Evolutionary conservation across 2,329 filamentous ascomycete species (phyloP), one percentile per base, ranked within the genome.

Genomic region (Taxawa tesnikishii): DNA sequence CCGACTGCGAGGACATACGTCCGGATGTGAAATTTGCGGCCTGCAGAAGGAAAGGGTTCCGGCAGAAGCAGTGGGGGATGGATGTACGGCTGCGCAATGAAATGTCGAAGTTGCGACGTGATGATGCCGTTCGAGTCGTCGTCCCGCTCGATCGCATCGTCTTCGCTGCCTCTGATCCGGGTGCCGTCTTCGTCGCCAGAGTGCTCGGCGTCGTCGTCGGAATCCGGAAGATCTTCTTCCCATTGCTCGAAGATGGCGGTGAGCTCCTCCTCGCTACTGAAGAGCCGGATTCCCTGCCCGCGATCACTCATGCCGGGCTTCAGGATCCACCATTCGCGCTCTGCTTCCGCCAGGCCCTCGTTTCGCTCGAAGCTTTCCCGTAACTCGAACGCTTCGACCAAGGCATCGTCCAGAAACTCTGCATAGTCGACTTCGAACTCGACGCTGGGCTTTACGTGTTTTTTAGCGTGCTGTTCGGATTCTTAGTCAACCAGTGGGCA

Each of bases 221-320:
- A 31, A 5, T 36, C 34, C 13, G 43, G 44, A 5, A 68, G 67
- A 0, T 71, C 70, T 0, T 72, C 71, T 1, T 79, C 77, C 85
- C 90, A 98, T 35, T 73, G 78, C 44, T 94, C 84, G 49, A 96
- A 98, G 33, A 98, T 90, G 10, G 53, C 68, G 38, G 80, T 79
- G n/a, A 98, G 62, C 50, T 93, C 78, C 34, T 79, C 75, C 63
- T 90, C 82, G 3, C 75, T 83, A 46, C 75, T 82, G 55, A 98
- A 98, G 1, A 98, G 63, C 24, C 83, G 65, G 36, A 98, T 94
- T 1, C 90, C 90, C 53, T 94, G 87, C 0, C 88, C 90, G 15
- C 88, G 73, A 52, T 98, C 90, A 54, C 84, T 94, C 90, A 98
- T 96, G 6, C 88, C 81, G 0, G 90, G 88, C 59, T 98, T 98